A percentile compares a stretch with the other conserved stretches of the same genome.
phyloP scores from a whole-genome alignment of 495 filamentous ascomycete species.

The Durotheca rogersii region DNA sequence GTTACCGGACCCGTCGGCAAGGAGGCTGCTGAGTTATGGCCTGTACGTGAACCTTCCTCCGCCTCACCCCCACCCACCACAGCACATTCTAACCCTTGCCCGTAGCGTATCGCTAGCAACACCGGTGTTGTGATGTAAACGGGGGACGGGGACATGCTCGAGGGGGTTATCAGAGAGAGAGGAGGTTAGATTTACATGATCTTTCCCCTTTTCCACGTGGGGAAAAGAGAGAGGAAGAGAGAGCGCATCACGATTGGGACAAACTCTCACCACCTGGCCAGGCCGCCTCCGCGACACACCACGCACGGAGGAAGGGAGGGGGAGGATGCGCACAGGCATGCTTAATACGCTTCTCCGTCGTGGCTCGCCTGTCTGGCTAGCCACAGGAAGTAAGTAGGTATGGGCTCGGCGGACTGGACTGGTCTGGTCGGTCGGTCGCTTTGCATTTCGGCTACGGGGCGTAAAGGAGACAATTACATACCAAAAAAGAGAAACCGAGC shows the following conservation, averaged over 20 bases:
- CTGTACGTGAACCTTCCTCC: too few species aligned
- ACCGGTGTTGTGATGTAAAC: slow-evolving; percentile 99
- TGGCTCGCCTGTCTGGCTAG: too few species aligned
- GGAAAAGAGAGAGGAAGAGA: too few species aligned
- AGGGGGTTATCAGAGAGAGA: slow-evolving; percentile 21
- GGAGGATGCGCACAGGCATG: slow-evolving; percentile 18
- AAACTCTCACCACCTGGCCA: slow-evolving; percentile 21
- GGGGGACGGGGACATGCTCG: slow-evolving; percentile 26
- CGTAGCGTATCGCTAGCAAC: slow-evolving; percentile 97
- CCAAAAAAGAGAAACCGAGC: slow-evolving; percentile 37
- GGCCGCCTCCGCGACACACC: slow-evolving; percentile 15
- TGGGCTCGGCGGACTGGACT: too few species aligned
- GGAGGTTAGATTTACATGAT: slow-evolving; percentile 26
- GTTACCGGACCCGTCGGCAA: slow-evolving; percentile 99
- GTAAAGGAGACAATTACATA: slow-evolving; percentile 43
- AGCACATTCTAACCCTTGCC: not conserved
- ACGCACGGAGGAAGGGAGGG: slow-evolving; percentile 2
- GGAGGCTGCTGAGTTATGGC: slow-evolving; percentile 99
- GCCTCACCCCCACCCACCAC: not conserved
- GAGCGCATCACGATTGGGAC: slow-evolving; percentile 31
- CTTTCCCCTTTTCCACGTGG: slow-evolving; percentile 31
- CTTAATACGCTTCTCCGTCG: too few species aligned
- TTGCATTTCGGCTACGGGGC: slow-evolving; percentile 44
- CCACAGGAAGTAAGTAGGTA: too few species aligned
- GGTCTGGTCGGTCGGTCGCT: slow-evolving; percentile 40